Percentiles rank a stretch among this genome's conserved stretches.
These are phyloP conservation scores for Acacia pycnantha DNA, from an alignment of 331 rosid genomes.

Conservation along the genomic window DNA sequence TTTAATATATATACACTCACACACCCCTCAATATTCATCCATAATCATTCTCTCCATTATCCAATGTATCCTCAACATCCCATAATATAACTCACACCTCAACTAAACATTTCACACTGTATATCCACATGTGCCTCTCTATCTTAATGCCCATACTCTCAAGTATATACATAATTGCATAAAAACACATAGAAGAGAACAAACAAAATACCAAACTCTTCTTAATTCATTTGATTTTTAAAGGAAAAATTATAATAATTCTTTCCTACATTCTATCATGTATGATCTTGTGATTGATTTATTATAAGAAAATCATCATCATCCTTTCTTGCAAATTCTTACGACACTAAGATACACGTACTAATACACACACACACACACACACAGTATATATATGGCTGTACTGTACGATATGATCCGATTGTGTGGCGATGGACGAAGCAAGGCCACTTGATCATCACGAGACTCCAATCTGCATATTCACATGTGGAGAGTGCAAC, in stretches of 20 bases:
- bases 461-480: background rate
- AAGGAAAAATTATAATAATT: background rate
- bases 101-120: background rate
- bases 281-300: background rate
- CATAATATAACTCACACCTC: background rate
- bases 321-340: background rate
- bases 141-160: background rate
- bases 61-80: background rate
- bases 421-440: background rate
- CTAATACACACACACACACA: too few species aligned
- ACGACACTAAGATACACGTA: background rate
- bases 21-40: background rate
- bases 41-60: background rate
- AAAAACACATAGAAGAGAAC: background rate
- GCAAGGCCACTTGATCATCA: constrained; percentile 22
- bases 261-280: background rate
- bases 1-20: background rate
- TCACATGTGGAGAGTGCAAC: background rate
- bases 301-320: too few species aligned
- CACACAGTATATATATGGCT: background rate
- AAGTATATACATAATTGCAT: background rate
- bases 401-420: background rate
- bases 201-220: background rate
- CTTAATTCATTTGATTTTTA: background rate
- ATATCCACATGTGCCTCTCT: background rate